phyloP scores from a whole-genome alignment of 2,329 filamentous ascomycete species.

The Domatiomyces globalis region DNA sequence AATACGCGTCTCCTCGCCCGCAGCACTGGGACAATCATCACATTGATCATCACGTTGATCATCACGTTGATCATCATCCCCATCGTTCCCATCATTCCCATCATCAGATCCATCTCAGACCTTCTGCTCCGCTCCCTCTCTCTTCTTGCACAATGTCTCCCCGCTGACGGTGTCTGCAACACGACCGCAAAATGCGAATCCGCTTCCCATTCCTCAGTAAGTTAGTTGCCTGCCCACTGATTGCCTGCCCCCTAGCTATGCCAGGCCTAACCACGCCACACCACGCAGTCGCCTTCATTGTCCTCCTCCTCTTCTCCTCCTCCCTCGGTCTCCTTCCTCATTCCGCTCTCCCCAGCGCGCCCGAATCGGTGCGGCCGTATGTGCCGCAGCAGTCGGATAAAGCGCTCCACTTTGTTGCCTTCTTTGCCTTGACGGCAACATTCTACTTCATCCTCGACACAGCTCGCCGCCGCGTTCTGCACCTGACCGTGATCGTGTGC shows the following conservation, averaged over 20 bases:
- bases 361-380: conserved; percentile 25
- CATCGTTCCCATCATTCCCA: not conserved
- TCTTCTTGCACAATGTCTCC: not conserved
- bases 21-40: no score
- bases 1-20: no score
- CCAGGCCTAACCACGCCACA: conserved; percentile 6
- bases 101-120: not conserved
- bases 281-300: conserved; percentile 46
- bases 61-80: no score
- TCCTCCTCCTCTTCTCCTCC: conserved; percentile 58
- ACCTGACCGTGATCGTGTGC: conserved; percentile 70
- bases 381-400: conserved; percentile 68
- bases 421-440: conserved; percentile 67
- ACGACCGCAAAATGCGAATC: conserved; percentile 53
- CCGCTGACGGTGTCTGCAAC: no score
- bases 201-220: conserved; percentile 76
- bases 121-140: no score
- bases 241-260: not conserved
- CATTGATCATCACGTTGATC: no score
- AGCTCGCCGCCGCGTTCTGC: conserved; percentile 65
- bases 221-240: conserved; percentile 21
- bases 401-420: conserved; percentile 68
- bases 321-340: conserved; percentile 62
- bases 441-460: conserved; percentile 99
- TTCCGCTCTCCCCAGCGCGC: conserved; percentile 21